Evolutionary conservation across 495 filamentous ascomycete genomes (phyloP).

Genomic region (Pyronema domesticum): DNA sequence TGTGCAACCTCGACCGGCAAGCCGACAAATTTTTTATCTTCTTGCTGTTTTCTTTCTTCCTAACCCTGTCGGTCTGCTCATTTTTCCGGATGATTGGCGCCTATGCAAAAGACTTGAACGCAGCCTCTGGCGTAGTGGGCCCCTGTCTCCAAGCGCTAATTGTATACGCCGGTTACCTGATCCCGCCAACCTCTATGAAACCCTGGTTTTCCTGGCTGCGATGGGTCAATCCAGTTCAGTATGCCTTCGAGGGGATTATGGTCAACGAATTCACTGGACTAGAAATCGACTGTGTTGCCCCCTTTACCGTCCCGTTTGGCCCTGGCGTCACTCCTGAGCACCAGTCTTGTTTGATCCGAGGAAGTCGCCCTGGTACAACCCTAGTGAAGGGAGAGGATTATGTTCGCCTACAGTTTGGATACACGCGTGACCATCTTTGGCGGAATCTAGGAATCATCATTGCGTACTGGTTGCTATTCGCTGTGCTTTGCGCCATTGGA

Average conservation of each 20-base stretch:
- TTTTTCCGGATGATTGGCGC: constrained; percentile 63
- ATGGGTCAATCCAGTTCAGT: constrained; percentile 59
- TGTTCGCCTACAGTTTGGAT: constrained; percentile 37
- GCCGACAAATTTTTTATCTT: constrained; percentile 74
- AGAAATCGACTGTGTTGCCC: constrained; percentile 29
- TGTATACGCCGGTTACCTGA: constrained; percentile 69
- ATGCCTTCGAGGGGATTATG: constrained; percentile 52
- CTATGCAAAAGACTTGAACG: constrained; percentile 42
- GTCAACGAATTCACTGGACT: constrained; percentile 47
- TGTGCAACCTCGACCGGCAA: constrained; percentile 45
- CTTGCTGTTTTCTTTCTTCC: constrained; percentile 38
- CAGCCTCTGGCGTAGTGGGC: constrained; percentile 46
- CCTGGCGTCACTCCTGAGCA: constrained; percentile 13
- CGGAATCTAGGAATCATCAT: constrained; percentile 53
- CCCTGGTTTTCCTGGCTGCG: constrained; percentile 67
- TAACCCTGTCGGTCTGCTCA: constrained; percentile 61
- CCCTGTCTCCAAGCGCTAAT: constrained; percentile 46
- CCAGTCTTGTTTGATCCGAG: constrained; percentile 44
- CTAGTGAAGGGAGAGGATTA: constrained; percentile 36
- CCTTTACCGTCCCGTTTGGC: constrained; percentile 35
- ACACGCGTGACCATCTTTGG: constrained; percentile 44
- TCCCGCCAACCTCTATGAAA: constrained; percentile 55
- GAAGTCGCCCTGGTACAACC: constrained; percentile 32
- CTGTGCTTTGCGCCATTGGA: constrained; percentile 40
- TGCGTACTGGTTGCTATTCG: constrained; percentile 47